Evolutionary conservation across 176 grass and related monocot genomes (phyloP).

Genomic region (Miscanthus lutarioriparius): DNA sequence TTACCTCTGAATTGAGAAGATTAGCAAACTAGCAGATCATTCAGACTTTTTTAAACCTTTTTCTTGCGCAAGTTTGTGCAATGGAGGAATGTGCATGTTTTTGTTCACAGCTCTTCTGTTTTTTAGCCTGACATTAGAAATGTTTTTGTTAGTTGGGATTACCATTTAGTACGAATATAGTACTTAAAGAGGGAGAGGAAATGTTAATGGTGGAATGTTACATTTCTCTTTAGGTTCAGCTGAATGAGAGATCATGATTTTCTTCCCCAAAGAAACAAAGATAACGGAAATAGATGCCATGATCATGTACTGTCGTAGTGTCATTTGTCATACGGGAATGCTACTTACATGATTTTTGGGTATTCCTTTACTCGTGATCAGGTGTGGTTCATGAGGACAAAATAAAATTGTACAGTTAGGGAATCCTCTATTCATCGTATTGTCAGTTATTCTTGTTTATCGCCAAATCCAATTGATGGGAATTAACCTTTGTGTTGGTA

Average conservation of each 20-base stretch:
- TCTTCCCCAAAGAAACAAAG: neutral
- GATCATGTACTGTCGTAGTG: neutral
- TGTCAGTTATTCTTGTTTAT: neutral
- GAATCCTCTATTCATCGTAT: neutral
- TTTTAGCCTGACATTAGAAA: too few species aligned
- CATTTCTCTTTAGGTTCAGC: too few species aligned
- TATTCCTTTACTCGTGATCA: neutral
- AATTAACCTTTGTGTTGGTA: neutral
- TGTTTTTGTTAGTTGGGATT: neutral
- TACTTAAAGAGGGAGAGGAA: neutral
- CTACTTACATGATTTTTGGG: neutral
- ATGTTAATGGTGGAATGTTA: neutral
- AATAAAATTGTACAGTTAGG: neutral
- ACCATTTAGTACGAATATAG: neutral
- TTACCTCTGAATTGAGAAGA: neutral
- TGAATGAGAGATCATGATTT: neutral
- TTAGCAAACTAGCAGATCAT: neutral
- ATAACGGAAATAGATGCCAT: neutral
- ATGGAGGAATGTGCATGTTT: too few species aligned
- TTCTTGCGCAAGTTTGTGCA: too few species aligned
- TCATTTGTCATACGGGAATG: neutral
- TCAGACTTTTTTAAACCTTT: neutral
- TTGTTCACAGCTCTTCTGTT: too few species aligned
- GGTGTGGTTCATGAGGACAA: neutral
- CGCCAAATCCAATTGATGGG: neutral